phyloP scores from a whole-genome alignment of 371 early-diverging fungal species.

The Ordospora colligata region DNA sequence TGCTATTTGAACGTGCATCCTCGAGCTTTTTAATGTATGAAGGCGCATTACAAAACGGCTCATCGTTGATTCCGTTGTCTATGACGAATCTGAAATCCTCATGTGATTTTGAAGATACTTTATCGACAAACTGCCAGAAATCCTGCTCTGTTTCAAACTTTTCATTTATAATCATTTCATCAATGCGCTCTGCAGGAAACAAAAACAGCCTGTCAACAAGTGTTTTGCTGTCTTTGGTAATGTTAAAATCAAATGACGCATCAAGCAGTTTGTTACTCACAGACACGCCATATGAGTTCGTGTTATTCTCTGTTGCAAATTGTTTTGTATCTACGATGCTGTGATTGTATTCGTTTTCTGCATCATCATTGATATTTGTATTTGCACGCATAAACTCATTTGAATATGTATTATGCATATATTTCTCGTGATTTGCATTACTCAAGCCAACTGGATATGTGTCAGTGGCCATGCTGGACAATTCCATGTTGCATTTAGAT shows the following conservation, averaged over 20 bases:
- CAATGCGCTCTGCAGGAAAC: not conserved
- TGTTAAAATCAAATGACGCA: not conserved
- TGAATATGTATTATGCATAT: too few relatives aligned
- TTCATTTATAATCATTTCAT: not conserved
- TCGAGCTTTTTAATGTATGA: not conserved
- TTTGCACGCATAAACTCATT: too few relatives aligned
- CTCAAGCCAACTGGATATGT: too few relatives aligned
- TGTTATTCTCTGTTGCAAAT: too few relatives aligned
- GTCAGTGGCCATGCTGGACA: too few relatives aligned
- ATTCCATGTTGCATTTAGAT: too few relatives aligned
- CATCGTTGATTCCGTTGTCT: not conserved
- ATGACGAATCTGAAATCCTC: not conserved
- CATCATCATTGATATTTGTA: not conserved
- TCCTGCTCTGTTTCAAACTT: not conserved
- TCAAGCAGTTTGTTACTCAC: not conserved
- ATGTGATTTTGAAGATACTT: not conserved
- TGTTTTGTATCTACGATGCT: too few relatives aligned
- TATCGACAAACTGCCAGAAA: not conserved
- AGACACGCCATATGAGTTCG: too few relatives aligned
- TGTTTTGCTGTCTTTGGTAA: not conserved
- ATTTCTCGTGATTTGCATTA: too few relatives aligned
- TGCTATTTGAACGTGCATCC: not conserved
- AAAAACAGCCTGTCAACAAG: not conserved
- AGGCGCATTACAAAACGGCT: not conserved
- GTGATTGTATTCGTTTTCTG: not conserved